Percentiles rank a stretch among this genome's conserved stretches.
Conservation (phyloP, 148 eudicot genomes). For the Oxyria digyna region DNA sequence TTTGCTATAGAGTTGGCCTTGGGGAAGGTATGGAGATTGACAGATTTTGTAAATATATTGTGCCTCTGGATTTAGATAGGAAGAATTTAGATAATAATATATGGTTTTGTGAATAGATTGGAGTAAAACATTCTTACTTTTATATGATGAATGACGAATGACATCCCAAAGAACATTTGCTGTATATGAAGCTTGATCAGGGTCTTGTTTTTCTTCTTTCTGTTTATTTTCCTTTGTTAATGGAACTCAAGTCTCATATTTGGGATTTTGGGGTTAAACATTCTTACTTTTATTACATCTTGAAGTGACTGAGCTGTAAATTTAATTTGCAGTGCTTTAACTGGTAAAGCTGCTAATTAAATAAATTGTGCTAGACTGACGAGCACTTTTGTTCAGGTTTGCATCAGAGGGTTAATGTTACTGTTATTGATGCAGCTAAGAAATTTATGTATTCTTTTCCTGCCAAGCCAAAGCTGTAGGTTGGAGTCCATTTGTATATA, state of each 20-base stretch:
- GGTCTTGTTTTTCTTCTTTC: not conserved
- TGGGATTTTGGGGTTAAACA: not conserved
- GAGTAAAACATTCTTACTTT: no score
- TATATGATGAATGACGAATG: not conserved
- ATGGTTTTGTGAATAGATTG: no score
- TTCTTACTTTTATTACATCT: not conserved
- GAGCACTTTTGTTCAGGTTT: conserved; percentile 36
- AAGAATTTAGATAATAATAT: no score
- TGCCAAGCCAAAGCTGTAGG: no score
- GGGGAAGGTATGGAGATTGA: no score
- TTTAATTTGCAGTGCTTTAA: not conserved
- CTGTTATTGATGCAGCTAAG: conserved; percentile 97
- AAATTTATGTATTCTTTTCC: no score
- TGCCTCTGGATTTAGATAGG: no score
- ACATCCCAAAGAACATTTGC: not conserved
- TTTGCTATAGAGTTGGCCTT: no score
- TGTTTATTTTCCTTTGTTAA: not conserved
- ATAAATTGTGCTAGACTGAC: not conserved
- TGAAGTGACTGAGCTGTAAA: not conserved
- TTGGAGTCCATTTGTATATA: no score
- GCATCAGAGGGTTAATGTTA: conserved; percentile 76
- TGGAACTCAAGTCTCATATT: not conserved
- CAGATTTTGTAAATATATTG: no score
- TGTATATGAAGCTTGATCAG: not conserved
- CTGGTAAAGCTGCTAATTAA: not conserved